Evolutionary conservation across 805 yeast genomes (phyloP), one percentile per base, ranked within the genome.

Genomic region (Yarrowia alimentaria): DNA sequence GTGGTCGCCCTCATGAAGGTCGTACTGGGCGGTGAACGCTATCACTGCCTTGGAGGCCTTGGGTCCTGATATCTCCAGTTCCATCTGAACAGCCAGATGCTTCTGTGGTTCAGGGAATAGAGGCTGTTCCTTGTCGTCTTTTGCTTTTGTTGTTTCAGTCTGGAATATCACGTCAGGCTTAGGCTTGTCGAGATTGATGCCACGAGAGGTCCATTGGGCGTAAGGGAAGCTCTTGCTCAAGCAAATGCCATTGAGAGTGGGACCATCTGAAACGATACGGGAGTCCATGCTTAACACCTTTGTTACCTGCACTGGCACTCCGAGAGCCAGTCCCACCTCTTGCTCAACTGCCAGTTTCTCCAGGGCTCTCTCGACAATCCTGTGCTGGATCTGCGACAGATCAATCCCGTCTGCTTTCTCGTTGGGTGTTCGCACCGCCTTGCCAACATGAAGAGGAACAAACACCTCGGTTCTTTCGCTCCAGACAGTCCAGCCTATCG

Each of bases 271-370:
- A n/a, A 40, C 33, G 3, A 40, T 40, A 18, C 47, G 32, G 9
- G 47, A 40, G 19, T 40, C 47, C 47, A 40, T 40, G 3, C 28
- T 28, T 5, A 28, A 5, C 11, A 40, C 47, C n/a, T 25, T 32
- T 19, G 33, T 28, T 24, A 40, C 13, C 6, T 40, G 47, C 14
- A 40, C 47, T 2, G 47, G 47, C 4, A 40, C 47, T 0, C 47
- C 47, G 33, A 40, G 25, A 3, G 33, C 32, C 13, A 40, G 33
- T 1, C 33, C 32, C 13, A 40, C 47, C 14, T 40, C 47, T 29
- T 40, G 47, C n/a, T 40, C 47, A 18, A 40, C 47, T 4, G 47
- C 47, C 13, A 40, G 47, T 33, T 40, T 40, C 13, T 40, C 47
- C 17, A 40, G 25, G 3, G 47, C 47, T n/a, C 47, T 10, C 13